These are phyloP conservation scores for Clitoria ternatea DNA, from an alignment of 306 rosid species.

Conservation along the genomic window DNA sequence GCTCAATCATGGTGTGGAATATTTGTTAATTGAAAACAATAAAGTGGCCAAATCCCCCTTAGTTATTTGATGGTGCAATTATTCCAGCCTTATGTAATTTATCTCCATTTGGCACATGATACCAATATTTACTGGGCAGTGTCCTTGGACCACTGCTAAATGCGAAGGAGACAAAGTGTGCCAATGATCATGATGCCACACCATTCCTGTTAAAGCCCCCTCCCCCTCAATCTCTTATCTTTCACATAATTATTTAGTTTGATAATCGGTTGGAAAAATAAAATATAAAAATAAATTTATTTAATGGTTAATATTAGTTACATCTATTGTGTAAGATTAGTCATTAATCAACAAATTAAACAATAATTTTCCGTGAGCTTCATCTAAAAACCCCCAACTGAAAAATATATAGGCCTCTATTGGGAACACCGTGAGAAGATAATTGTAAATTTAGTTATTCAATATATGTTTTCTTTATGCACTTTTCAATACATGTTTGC, in stretches of 20 bases:
- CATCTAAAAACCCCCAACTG: too few relatives aligned
- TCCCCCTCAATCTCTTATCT: slow-evolving; percentile 25
- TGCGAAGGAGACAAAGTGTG: slow-evolving; percentile 44
- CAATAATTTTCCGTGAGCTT: too few relatives aligned
- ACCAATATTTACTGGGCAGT: background rate
- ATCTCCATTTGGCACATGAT: slow-evolving; percentile 24
- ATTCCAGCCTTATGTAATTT: background rate
- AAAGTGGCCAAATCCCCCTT: slow-evolving; percentile 28
- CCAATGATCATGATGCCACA: slow-evolving; percentile 31
- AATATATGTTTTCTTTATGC: too few relatives aligned
- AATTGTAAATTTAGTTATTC: background rate
- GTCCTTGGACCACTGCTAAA: slow-evolving; percentile 33
- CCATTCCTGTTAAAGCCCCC: slow-evolving; percentile 26
- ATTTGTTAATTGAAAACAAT: slow-evolving; percentile 28
- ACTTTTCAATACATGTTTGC: too few relatives aligned
- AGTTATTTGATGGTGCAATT: slow-evolving; percentile 9
- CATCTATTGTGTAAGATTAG: too few relatives aligned
- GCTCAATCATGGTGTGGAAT: slow-evolving; percentile 47
- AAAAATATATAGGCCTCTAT: background rate
- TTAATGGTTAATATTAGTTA: too few relatives aligned
- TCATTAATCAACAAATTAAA: too few relatives aligned
- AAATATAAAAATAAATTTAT: too few relatives aligned
- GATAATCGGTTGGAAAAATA: too few relatives aligned
- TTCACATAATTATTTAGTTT: slow-evolving; percentile 19
- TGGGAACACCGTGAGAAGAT: background rate